Evolutionary conservation across 495 filamentous ascomycete species (phyloP).

Genomic region (Xylaria cubensis): DNA sequence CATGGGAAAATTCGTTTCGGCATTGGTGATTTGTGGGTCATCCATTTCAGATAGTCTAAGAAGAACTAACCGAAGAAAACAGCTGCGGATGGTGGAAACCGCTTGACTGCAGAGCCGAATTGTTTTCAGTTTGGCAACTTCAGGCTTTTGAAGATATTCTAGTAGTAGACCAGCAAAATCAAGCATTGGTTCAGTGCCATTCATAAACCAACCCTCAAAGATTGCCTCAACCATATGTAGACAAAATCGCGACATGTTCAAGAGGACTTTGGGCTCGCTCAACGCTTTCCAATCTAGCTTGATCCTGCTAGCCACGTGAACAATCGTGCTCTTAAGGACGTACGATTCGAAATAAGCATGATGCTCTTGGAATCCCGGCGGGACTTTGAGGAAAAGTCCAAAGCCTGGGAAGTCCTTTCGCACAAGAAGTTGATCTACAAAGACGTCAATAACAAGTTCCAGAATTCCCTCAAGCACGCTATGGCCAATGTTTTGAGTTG

Average conservation of each 20-base stretch:
- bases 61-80: constrained; percentile 77
- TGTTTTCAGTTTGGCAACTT: constrained; percentile 78
- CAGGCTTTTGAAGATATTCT: constrained; percentile 87
- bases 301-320: constrained; percentile 70
- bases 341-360: constrained; percentile 95
- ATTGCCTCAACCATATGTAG: constrained; percentile 85
- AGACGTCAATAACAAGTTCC: constrained; percentile 76
- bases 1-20: constrained; percentile 70
- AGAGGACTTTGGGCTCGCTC: constrained; percentile 82
- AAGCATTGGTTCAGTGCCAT: constrained; percentile 79
- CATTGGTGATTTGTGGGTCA: constrained; percentile 60
- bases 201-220: constrained; percentile 94
- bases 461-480: constrained; percentile 75
- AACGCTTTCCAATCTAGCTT: constrained; percentile 73
- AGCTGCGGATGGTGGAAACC: constrained; percentile 72
- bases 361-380: constrained; percentile 89
- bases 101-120: constrained; percentile 88
- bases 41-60: constrained; percentile 85
- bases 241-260: constrained; percentile 81
- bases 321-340: constrained; percentile 75
- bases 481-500: constrained; percentile 64
- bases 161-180: constrained; percentile 86
- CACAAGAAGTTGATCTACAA: constrained; percentile 79
- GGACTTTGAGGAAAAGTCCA: constrained; percentile 85
- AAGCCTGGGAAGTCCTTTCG: constrained; percentile 92